Evolutionary conservation across 1,139 yeast species (phyloP).

Genomic region (Pichia sp.): DNA sequence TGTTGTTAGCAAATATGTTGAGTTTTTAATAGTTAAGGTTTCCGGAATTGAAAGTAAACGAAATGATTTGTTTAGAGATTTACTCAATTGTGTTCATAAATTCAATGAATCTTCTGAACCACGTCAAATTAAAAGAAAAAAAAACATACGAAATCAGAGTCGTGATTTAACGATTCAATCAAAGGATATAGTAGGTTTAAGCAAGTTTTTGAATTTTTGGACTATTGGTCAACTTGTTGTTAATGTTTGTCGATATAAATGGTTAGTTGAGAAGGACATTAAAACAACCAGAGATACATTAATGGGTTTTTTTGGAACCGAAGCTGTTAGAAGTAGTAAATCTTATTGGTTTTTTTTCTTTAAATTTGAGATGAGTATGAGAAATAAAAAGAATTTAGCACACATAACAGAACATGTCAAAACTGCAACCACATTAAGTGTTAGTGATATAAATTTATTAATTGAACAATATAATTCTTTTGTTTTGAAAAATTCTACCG

Average conservation of each 20-base stretch:
- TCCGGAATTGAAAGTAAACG: not conserved
- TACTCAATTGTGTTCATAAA: constrained; percentile 14
- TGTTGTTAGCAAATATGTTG: constrained; percentile 19
- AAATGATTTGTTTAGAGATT: constrained; percentile 9
- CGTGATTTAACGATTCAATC: constrained; percentile 8
- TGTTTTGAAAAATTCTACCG: constrained; percentile 21
- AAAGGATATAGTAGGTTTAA: constrained; percentile 23
- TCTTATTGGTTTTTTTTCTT: constrained; percentile 54
- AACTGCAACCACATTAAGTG: constrained; percentile 41
- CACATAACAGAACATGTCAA: constrained; percentile 41
- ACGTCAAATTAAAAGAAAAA: constrained; percentile 9
- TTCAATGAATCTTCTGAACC: constrained; percentile 12
- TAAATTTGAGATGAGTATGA: constrained; percentile 42
- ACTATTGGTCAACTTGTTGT: constrained; percentile 33
- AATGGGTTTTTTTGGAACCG: constrained; percentile 36
- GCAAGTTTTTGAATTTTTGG: constrained; percentile 28
- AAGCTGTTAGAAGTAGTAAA: constrained; percentile 35
- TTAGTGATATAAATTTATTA: constrained; percentile 39
- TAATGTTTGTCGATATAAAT: constrained; percentile 34
- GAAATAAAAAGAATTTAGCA: constrained; percentile 40
- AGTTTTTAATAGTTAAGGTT: constrained; percentile 11
- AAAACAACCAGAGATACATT: constrained; percentile 38
- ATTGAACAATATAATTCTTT: constrained; percentile 33
- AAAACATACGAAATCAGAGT: not conserved
- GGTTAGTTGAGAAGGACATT: constrained; percentile 32